Conservation (phyloP, 305 asterid species). For the Fraxinus ornus region DNA sequence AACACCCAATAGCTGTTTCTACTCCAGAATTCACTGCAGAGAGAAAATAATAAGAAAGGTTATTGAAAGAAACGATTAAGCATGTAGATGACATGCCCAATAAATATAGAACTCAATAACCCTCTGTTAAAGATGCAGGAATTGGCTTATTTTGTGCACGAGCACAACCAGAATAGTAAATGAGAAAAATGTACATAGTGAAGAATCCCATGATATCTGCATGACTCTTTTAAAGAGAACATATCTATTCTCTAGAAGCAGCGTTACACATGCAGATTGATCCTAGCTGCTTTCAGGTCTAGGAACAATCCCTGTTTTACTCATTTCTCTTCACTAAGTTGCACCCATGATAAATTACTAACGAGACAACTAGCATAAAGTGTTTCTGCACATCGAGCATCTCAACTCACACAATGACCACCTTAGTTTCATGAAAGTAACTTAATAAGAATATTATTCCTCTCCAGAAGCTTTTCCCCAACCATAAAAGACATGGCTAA, state of each 20-base stretch:
- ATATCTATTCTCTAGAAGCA: not conserved
- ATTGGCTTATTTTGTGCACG: not conserved
- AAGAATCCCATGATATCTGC: conserved; percentile 5
- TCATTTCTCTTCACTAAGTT: conserved; percentile 4
- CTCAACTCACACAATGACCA: not conserved
- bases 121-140: not conserved
- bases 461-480: not conserved
- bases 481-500: not conserved
- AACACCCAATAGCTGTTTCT: not conserved
- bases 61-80: not conserved
- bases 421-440: not conserved
- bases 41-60: conserved; percentile 19
- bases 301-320: not conserved
- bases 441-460: not conserved
- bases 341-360: not conserved
- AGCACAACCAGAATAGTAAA: not conserved
- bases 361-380: not conserved
- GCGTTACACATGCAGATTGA: not conserved
- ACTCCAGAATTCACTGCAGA: conserved; percentile 24
- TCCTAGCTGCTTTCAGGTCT: not conserved
- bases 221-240: not conserved
- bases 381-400: not conserved
- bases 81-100: not conserved
- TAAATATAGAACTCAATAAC: not conserved
- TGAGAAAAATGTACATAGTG: not conserved